Evolutionary conservation across 148 eudicot species (phyloP).

Genomic region (Rhododendron williamsianum): DNA sequence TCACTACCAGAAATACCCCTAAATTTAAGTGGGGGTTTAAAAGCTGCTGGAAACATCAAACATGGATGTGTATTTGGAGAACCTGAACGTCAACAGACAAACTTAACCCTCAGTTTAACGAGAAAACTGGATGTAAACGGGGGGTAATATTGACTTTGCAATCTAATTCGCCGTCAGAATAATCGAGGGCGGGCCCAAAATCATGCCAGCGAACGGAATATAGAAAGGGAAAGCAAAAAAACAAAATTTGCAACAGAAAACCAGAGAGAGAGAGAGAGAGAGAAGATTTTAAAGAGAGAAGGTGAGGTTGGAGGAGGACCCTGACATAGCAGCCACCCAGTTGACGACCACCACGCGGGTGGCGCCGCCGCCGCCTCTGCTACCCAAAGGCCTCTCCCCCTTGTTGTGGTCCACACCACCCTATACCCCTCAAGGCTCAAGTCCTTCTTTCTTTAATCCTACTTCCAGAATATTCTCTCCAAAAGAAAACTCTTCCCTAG

Average conservation of each 20-base stretch:
- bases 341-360: conserved; percentile 15
- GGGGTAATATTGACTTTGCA: not conserved
- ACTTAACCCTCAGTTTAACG: not conserved
- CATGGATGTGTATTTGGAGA: not conserved
- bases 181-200: not conserved
- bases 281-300: not conserved
- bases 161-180: not conserved
- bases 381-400: not conserved
- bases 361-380: conserved; percentile 18
- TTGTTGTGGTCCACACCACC: conserved; percentile 5
- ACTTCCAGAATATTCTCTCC: not conserved
- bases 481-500: not conserved
- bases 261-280: conserved; percentile 2
- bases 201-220: not conserved
- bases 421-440: not conserved
- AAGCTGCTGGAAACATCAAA: not conserved
- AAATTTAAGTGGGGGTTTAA: not conserved
- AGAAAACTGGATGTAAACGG: not conserved
- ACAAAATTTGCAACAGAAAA: not conserved
- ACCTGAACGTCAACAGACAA: not conserved
- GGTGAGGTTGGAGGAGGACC: not conserved
- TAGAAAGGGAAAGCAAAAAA: not conserved
- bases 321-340: conserved; percentile 20
- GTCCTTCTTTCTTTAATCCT: not conserved
- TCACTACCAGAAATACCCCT: too few species aligned